Evolutionary conservation across 179 eudicot genomes (phyloP), one percentile per base, ranked within the genome.

Genomic region (Beta macrorhiza): DNA sequence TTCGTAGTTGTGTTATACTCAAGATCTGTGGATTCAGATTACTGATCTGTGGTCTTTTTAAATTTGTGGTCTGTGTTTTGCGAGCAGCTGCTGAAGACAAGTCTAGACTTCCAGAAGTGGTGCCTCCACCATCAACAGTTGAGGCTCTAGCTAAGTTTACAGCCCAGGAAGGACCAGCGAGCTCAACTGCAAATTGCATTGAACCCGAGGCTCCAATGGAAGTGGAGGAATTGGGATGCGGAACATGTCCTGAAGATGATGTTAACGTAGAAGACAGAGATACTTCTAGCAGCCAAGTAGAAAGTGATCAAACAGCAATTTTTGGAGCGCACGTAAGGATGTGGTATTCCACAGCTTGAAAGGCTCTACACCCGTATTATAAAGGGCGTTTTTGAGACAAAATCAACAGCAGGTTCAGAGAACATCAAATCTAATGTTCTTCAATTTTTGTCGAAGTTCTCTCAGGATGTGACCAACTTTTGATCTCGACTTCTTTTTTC

Each of bases 301-400:
- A 88, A 81, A 25, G 79, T 84, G 22, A 81, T 92, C 70, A 92
- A 91, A 90, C 83, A 84, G 81, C 87, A 82, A 59, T 87, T 93
- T 45, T 68, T 95, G 90, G 89, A 86, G 67, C 90, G 72, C 69
- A 88, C 95, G 14, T 81, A 82, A 47, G 91, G 83, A 59, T 93
- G 92, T 81, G 93, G 90, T 67, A 87, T 93, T 65, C 97, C 99
- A 7, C 94, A 92, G 74, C 97, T 95, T 47, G 98, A 95, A 86
- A 89, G 92, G 89, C 89, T 95, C 19, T 95, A 95, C 82, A 84
- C 95, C 53, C 89, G 89, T 79, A 84, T 95, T 80, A 86, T 93
- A 78, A 95, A 91, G 77, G 95, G 94, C 25, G 91, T 95, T 12
- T 91, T 95, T 74, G 90, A 89, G 79, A 85, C 86, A 49, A 89